Evolutionary conservation across 306 rosid species (phyloP).

Genomic region (Heteromeles arbutifolia): DNA sequence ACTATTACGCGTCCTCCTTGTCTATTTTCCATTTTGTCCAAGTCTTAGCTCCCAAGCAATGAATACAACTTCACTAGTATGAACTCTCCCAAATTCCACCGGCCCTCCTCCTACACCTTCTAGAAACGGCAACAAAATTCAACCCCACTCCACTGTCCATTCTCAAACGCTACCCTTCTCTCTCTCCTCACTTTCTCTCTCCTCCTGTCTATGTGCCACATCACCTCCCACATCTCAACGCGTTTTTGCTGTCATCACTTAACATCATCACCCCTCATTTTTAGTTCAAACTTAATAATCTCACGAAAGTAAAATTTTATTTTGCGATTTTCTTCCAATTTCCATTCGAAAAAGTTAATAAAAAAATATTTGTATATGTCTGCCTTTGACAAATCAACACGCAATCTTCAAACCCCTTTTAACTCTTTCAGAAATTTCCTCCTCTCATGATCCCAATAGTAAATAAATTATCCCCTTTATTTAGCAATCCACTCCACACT

Average conservation of each 20-base stretch:
- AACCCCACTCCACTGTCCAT: neutral
- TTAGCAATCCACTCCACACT: neutral
- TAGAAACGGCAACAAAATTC: constrained; percentile 12
- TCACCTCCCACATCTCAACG: constrained; percentile 5
- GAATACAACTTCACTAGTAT: neutral
- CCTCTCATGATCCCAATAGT: neutral
- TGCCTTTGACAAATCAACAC: constrained; percentile 36
- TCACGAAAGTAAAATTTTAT: too few relatives aligned
- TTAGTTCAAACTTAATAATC: neutral
- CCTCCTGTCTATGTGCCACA: constrained; percentile 7
- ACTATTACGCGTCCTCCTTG: constrained; percentile 11
- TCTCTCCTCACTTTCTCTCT: neutral
- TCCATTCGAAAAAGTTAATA: neutral
- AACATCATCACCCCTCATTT: neutral
- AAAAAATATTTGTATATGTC: constrained; percentile 11
- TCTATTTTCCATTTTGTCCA: neutral
- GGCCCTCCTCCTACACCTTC: constrained; percentile 20
- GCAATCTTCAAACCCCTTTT: constrained; percentile 9
- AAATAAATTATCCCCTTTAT: neutral
- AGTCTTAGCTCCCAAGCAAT: constrained; percentile 38
- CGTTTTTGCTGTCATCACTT: constrained; percentile 8
- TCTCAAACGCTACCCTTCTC: neutral
- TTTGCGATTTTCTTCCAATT: neutral
- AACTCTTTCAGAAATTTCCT: constrained; percentile 30
- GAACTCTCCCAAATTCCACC: constrained; percentile 11